Evolutionary conservation across 2,329 filamentous ascomycete species (phyloP), one percentile per base, ranked within the genome.

Genomic region (Penicillium sclerotigenum): DNA sequence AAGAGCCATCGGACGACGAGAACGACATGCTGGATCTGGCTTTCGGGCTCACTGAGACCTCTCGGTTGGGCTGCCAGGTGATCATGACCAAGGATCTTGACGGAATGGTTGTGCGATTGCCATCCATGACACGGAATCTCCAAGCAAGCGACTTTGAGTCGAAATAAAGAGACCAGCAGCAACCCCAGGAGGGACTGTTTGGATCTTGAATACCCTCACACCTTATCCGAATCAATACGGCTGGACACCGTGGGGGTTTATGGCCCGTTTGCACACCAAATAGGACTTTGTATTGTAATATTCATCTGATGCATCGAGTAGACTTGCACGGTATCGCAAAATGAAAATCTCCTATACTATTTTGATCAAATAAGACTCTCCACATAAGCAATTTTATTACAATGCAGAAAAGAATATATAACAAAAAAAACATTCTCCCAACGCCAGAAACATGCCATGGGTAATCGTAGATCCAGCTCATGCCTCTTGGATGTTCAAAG

Each of bases 41-140:
- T 0, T 96, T 96, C 74, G 91, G 91, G 2, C 77, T 96, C 63
- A 95, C 90, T 4, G 91, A 96, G 80, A 96, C 91, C 24, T 87
- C 82, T 52, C 79, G 92, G 29, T 73, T 97, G 63, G 92, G 92
- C 0, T 97, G 92, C 73, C 92, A 97, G 79, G 89, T 99, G 26
- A 81, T 85, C 71, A 97, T 99, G 93, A 88, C 80, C 57, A 91
- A 91, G 75, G 91, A 95, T 64, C 76, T 97, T 61, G 89, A 97
- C 71, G 94, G 94, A 0, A 62, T 99, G 67, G 84, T 86, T 43
- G 91, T 99, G 31, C 89, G 85, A 73, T 77, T 99, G 68, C 94
- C 94, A 13, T 86, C 86, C 36, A 97, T 97, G 91, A 97, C 94
- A 62, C 83, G 94, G 73, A 99, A 99, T 71, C 69, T 99, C 76